Conservation (phyloP, 345 rosid genomes). For the Lepidium didymum region DNA sequence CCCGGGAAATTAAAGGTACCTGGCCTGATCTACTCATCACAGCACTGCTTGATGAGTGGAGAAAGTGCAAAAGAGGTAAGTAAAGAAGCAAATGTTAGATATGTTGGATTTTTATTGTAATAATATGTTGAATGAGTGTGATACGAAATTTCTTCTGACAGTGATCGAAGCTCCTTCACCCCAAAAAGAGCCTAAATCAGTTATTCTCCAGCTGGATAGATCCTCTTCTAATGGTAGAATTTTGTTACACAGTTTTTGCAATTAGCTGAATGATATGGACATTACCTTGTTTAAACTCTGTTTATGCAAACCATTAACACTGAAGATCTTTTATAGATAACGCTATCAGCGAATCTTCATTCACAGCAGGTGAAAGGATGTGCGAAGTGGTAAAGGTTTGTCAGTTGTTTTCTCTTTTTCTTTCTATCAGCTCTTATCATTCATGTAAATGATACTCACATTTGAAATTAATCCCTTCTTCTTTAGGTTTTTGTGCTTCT, state of each 20-base stretch:
- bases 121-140: conserved; percentile 1
- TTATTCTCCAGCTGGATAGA: conserved; percentile 55
- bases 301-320: conserved; percentile 3
- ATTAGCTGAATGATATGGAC: neutral
- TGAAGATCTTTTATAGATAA: conserved; percentile 35
- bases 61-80: conserved; percentile 88
- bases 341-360: conserved; percentile 56
- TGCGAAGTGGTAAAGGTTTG: conserved; percentile 86
- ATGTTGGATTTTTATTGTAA: conserved; percentile 6
- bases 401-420: conserved; percentile 1
- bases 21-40: conserved; percentile 82
- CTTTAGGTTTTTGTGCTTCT: conserved; percentile 79
- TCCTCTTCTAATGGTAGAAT: conserved; percentile 48
- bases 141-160: conserved; percentile 28
- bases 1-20: conserved; percentile 57
- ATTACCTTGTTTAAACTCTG: neutral
- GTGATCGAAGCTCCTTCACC: conserved; percentile 92
- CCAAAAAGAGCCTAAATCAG: conserved; percentile 67
- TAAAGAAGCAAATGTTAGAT: neutral
- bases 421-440: neutral
- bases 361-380: conserved; percentile 67
- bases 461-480: conserved; percentile 11
- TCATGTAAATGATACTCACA: conserved; percentile 2
- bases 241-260: neutral
- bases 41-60: conserved; percentile 85